Evolutionary conservation across 495 filamentous ascomycete species (phyloP).

Genomic region (Poronia punctata): DNA sequence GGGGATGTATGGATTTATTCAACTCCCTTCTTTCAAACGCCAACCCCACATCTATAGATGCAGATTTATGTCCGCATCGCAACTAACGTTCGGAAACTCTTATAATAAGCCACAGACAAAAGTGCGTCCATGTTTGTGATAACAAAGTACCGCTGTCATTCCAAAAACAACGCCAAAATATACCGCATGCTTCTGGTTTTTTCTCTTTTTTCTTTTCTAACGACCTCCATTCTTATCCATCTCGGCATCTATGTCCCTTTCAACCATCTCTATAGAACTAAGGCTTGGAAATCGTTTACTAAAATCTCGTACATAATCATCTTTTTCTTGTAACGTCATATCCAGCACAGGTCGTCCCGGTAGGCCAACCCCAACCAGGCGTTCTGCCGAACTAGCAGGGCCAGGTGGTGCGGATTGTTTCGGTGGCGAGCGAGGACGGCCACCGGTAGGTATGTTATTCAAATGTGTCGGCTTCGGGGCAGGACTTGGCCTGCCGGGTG

Average conservation of each 20-base stretch:
- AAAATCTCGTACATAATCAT: constrained; percentile 58
- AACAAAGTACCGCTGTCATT: constrained; percentile 1
- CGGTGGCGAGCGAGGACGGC: constrained; percentile 28
- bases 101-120: neutral
- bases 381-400: constrained; percentile 20
- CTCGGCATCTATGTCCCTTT: constrained; percentile 38
- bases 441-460: constrained; percentile 37
- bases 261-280: constrained; percentile 76
- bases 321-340: constrained; percentile 43
- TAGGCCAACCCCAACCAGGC: constrained; percentile 33
- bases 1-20: no score
- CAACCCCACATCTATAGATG: constrained; percentile 6
- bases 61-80: neutral
- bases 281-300: constrained; percentile 76
- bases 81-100: constrained; percentile 2
- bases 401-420: constrained; percentile 16
- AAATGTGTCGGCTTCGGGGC: constrained; percentile 49
- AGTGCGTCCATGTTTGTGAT: no score
- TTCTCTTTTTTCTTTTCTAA: constrained; percentile 4
- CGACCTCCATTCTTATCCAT: constrained; percentile 11
- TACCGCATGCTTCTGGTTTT: constrained; percentile 3
- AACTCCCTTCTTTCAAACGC: constrained; percentile 9
- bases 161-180: neutral
- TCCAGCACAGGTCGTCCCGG: constrained; percentile 35
- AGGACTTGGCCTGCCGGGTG: constrained; percentile 25